Conservation (phyloP, 2,329 filamentous ascomycete genomes). For the Colletotrichum horii region DNA sequence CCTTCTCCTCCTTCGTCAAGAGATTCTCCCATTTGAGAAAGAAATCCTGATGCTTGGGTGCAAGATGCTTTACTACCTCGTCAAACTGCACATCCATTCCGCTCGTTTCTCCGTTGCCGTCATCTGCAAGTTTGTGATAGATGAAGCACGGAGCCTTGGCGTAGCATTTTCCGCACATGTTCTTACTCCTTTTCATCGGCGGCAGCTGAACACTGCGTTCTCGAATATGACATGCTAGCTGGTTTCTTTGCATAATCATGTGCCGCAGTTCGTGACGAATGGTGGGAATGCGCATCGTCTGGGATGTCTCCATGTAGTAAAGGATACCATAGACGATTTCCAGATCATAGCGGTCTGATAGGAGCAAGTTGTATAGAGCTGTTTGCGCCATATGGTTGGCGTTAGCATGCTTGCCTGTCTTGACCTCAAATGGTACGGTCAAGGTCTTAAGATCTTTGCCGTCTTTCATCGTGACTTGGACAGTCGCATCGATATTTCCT, state of each 20-base stretch:
- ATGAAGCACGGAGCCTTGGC: conserved; percentile 90
- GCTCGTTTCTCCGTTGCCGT: conserved; percentile 81
- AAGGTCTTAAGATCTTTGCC: conserved; percentile 69
- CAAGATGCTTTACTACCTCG: conserved; percentile 80
- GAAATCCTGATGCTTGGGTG: conserved; percentile 76
- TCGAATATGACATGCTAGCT: conserved; percentile 83
- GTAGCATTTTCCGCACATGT: conserved; percentile 86
- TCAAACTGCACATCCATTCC: conserved; percentile 84
- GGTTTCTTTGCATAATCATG: conserved; percentile 96
- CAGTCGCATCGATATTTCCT: conserved; percentile 96
- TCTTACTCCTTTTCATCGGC: conserved; percentile 82
- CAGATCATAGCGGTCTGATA: conserved; percentile 95
- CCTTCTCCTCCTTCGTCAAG: conserved; percentile 92
- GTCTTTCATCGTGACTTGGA: conserved; percentile 84
- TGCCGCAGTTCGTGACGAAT: conserved; percentile 88
- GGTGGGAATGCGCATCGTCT: conserved; percentile 83
- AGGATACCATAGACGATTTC: conserved; percentile 88
- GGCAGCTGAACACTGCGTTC: conserved; percentile 82
- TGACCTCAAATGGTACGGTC: conserved; percentile 92
- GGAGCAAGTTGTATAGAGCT: conserved; percentile 87
- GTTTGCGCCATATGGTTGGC: conserved; percentile 91
- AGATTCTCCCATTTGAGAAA: conserved; percentile 95
- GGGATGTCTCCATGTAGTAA: conserved; percentile 93
- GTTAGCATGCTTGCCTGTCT: conserved; percentile 87
- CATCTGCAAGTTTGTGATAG: conserved; percentile 89